phyloP scores from a whole-genome alignment of 176 grass and related monocot genomes.

The Guadua angustifolia region DNA sequence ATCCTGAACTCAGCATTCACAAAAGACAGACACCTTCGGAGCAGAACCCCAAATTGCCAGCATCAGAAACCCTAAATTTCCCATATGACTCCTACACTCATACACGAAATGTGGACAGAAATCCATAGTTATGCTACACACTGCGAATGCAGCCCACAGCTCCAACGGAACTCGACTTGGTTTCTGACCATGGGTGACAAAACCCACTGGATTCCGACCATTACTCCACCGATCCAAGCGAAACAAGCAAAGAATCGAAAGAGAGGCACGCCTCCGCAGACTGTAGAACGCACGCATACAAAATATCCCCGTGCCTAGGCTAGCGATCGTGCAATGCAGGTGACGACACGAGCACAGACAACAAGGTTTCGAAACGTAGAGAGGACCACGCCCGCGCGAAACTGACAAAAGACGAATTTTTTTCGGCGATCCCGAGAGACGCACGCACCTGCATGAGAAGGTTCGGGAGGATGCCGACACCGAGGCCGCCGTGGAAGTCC shows the following conservation, averaged over 20 bases:
- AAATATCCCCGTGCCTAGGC: not conserved
- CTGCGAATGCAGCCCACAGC: not conserved
- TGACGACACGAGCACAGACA: not conserved
- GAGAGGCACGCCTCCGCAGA: not conserved
- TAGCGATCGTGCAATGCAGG: conserved; percentile 36
- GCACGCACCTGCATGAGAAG: conserved; percentile 87
- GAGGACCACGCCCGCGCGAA: conserved; percentile 3
- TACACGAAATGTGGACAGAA: not conserved
- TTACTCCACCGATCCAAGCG: not conserved
- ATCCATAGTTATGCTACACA: not conserved
- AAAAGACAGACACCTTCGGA: not conserved
- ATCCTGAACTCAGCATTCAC: conserved; percentile 10
- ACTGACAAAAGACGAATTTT: not conserved
- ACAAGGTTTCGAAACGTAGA: not conserved
- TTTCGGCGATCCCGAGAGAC: not conserved
- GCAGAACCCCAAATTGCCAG: not conserved
- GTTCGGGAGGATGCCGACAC: conserved; percentile 62
- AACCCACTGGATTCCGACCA: not conserved
- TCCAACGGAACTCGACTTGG: not conserved
- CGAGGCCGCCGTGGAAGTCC: conserved; percentile 36
- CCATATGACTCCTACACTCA: not conserved
- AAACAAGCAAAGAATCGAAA: not conserved
- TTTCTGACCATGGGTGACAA: not conserved
- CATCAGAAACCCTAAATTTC: conserved; percentile 12
- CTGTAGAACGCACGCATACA: not conserved